A percentile compares a stretch with the other conserved stretches of the same genome.
Conservation (phyloP, 129 eudicot species). For the Escallonia rubra region DNA sequence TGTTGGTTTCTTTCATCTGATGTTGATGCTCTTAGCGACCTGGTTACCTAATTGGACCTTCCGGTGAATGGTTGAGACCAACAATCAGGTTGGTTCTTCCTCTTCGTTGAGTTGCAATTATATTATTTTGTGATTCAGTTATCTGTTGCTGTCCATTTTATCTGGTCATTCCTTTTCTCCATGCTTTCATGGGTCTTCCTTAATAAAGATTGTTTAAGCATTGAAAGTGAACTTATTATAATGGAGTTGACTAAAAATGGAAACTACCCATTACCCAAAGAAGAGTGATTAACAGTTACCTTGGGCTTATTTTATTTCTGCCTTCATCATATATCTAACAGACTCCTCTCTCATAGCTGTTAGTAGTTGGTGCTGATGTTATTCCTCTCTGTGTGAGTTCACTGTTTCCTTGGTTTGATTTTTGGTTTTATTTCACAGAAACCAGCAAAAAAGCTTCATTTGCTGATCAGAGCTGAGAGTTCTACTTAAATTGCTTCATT, state of each 20-base stretch:
- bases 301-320: too few species aligned
- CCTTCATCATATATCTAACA: neutral
- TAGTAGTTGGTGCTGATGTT: constrained; percentile 13
- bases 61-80: constrained; percentile 27
- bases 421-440: too few species aligned
- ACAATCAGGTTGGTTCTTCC: constrained; percentile 23
- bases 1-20: constrained; percentile 13
- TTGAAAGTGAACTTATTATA: constrained; percentile 14
- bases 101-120: constrained; percentile 6
- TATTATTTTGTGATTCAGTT: neutral
- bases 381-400: constrained; percentile 15
- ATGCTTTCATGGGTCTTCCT: neutral
- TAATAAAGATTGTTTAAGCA: neutral
- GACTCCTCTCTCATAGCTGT: neutral
- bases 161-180: neutral
- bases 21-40: constrained; percentile 16
- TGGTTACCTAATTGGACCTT: constrained; percentile 4
- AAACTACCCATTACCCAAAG: constrained; percentile 28
- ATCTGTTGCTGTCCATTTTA: constrained; percentile 7
- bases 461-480: too few species aligned
- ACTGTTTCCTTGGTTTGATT: constrained; percentile 16
- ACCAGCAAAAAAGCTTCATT: too few species aligned
- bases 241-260: constrained; percentile 35
- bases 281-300: neutral
- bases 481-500: too few species aligned